Percentiles rank a stretch among this genome's conserved stretches.
Evolutionary conservation across 148 eudicot genomes (phyloP).

Genomic region (Camellia sinensis): DNA sequence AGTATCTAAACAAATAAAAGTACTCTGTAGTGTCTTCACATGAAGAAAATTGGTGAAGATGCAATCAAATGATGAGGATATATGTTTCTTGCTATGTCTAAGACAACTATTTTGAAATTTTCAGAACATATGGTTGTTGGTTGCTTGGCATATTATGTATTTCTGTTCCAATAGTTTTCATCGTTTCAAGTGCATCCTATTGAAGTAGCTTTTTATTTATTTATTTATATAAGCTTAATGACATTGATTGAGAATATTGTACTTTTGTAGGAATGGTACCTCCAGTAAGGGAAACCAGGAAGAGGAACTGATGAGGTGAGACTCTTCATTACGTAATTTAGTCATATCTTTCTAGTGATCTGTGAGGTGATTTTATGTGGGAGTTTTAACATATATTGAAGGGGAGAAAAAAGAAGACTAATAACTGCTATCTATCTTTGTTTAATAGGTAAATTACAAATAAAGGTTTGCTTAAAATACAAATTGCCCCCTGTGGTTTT

Average conservation of each 20-base stretch:
- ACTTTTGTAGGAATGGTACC: constrained; percentile 42
- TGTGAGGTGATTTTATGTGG: neutral
- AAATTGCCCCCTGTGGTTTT: no score
- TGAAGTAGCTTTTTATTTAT: neutral
- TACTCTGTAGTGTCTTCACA: neutral
- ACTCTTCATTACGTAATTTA: neutral
- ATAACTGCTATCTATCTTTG: neutral
- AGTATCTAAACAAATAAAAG: neutral
- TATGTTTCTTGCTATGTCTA: neutral
- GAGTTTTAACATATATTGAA: neutral
- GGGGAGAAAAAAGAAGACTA: neutral
- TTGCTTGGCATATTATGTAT: neutral
- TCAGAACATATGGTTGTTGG: neutral
- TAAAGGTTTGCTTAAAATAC: no score
- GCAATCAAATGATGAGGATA: neutral
- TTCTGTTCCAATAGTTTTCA: neutral
- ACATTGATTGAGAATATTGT: neutral
- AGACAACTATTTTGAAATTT: no score
- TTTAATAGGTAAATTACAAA: no score
- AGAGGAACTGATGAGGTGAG: constrained; percentile 81
- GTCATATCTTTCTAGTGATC: neutral
- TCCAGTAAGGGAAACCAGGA: constrained; percentile 30
- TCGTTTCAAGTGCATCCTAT: neutral
- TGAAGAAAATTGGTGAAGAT: neutral
- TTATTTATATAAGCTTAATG: neutral